phyloP scores from a whole-genome alignment of 257 asterid species.

The Nicotiana obtusifolia region DNA sequence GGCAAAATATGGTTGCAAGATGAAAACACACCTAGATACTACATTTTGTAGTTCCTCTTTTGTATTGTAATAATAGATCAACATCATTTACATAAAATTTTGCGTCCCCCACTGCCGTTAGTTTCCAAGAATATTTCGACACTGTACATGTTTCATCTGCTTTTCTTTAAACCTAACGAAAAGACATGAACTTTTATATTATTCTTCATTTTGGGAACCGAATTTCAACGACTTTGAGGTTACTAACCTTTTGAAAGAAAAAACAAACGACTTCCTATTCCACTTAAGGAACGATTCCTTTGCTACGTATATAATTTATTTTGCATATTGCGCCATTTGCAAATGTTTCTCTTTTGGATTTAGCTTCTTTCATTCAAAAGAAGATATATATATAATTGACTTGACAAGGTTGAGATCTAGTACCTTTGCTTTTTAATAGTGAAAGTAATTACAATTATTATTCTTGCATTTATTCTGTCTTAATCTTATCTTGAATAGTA shows the following conservation, averaged over 20 bases:
- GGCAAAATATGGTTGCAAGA: not conserved
- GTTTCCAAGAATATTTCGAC: too few relatives aligned
- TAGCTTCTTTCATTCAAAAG: not conserved
- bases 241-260: not conserved
- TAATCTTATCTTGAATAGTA: not conserved
- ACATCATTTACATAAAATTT: too few relatives aligned
- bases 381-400: not conserved
- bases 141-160: not conserved
- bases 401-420: constrained; percentile 5
- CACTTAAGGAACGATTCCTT: not conserved
- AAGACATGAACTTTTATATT: not conserved
- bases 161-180: not conserved
- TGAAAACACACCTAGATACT: not conserved
- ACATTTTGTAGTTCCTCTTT: not conserved
- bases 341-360: not conserved
- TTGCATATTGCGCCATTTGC: not conserved
- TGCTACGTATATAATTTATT: not conserved
- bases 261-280: not conserved
- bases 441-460: not conserved
- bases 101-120: too few relatives aligned
- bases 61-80: too few relatives aligned
- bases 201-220: not conserved
- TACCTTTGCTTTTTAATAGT: not conserved
- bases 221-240: not conserved
- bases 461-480: not conserved